phyloP scores from a whole-genome alignment of 768 basidiomycete species.

The Trametes gibbosa region DNA sequence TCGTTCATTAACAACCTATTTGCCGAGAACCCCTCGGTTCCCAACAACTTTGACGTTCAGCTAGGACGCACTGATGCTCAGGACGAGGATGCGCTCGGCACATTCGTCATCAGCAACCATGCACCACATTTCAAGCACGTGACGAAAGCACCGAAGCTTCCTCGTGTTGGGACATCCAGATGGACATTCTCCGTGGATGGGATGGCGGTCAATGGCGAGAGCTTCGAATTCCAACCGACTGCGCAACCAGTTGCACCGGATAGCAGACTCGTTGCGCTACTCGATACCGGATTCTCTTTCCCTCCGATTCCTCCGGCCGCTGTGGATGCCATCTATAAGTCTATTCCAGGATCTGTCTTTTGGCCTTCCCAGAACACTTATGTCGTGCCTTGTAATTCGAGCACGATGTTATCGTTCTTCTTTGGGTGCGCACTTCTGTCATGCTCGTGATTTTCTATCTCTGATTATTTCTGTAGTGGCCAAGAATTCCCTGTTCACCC shows the following conservation, averaged over 20 bases:
- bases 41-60: slow-evolving; percentile 27
- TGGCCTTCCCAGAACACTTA: slow-evolving; percentile 23
- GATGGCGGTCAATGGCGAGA: slow-evolving; percentile 51
- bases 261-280: slow-evolving; percentile 26
- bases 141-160: slow-evolving; percentile 22
- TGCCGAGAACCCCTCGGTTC: slow-evolving; percentile 20
- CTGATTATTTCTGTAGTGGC: slow-evolving; percentile 34
- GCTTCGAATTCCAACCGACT: slow-evolving; percentile 44
- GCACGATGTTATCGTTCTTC: slow-evolving; percentile 29
- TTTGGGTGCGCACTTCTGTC: slow-evolving; percentile 26
- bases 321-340: slow-evolving; percentile 31
- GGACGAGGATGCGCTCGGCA: slow-evolving; percentile 25
- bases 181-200: slow-evolving; percentile 33
- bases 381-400: slow-evolving; percentile 30
- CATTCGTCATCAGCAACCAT: slow-evolving; percentile 29
- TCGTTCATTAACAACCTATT: slow-evolving; percentile 27
- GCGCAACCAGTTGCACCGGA: slow-evolving; percentile 15
- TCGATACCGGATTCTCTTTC: slow-evolving; percentile 32
- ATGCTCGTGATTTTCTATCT: neutral
- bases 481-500: slow-evolving; percentile 32
- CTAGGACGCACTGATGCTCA: slow-evolving; percentile 24
- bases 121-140: slow-evolving; percentile 20
- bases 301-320: slow-evolving; percentile 26
- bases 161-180: slow-evolving; percentile 36
- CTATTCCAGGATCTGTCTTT: slow-evolving; percentile 28